phyloP scores from a whole-genome alignment of 306 rosid species.

The Rosa persica region DNA sequence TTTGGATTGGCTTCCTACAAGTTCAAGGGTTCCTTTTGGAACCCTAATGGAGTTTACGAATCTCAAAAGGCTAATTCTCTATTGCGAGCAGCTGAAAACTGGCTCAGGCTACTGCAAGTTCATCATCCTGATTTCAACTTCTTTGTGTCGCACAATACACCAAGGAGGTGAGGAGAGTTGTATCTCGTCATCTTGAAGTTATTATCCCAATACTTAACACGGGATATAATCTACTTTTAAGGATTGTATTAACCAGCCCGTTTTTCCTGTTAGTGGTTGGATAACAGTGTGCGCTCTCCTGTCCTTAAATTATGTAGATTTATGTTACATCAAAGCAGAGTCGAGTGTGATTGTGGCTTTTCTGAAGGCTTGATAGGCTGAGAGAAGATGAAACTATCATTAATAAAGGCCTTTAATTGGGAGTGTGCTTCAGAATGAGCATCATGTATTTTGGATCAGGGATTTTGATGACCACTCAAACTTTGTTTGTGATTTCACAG shows the following conservation, averaged over 20 bases:
- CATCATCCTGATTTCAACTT: slow-evolving; percentile 79
- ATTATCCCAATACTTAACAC: slow-evolving; percentile 10
- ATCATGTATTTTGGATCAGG: slow-evolving; percentile 13
- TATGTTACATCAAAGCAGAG: slow-evolving; percentile 12
- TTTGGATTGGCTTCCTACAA: slow-evolving; percentile 84
- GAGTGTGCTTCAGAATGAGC: slow-evolving; percentile 13
- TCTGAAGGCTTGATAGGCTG: slow-evolving; percentile 20
- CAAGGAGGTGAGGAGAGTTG: slow-evolving; percentile 42
- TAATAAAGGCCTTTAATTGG: slow-evolving; percentile 21
- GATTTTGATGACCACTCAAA: slow-evolving; percentile 4
- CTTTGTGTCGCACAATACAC: slow-evolving; percentile 50
- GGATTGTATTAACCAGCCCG: slow-evolving; percentile 19
- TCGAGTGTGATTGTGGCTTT: slow-evolving; percentile 15
- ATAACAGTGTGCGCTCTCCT: slow-evolving; percentile 13
- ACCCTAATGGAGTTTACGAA: slow-evolving; percentile 54
- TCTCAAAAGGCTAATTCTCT: slow-evolving; percentile 62
- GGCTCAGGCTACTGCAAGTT: slow-evolving; percentile 63
- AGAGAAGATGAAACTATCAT: slow-evolving; percentile 17
- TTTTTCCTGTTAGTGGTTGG: slow-evolving; percentile 25
- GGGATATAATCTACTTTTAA: slow-evolving; percentile 17
- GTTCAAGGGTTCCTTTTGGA: slow-evolving; percentile 73
- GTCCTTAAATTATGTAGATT: slow-evolving; percentile 16
- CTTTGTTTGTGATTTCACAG: slow-evolving; percentile 1
- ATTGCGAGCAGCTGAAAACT: slow-evolving; percentile 63
- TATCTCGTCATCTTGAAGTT: slow-evolving; percentile 9